These are phyloP conservation scores for Micromonas pusilla DNA, from an alignment of 139 green algal genomes.

Conservation along the genomic window DNA sequence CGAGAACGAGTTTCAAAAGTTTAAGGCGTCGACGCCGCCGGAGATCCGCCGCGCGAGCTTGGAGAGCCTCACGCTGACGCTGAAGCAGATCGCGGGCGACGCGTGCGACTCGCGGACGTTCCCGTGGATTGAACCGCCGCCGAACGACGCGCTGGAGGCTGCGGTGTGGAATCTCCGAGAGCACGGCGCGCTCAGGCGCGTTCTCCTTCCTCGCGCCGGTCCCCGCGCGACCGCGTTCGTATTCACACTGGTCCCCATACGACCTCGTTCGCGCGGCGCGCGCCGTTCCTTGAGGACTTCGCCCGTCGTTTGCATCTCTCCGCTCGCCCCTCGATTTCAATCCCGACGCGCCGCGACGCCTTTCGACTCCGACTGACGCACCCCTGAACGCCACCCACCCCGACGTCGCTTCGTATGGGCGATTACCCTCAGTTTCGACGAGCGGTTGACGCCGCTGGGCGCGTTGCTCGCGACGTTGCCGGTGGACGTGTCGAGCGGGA, in stretches of 20 bases:
- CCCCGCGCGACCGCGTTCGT: too few species aligned
- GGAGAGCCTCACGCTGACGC: constrained; percentile 37
- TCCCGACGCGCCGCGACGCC: too few species aligned
- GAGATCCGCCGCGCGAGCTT: constrained; percentile 81
- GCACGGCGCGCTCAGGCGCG: constrained; percentile 10
- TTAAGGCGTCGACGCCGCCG: constrained; percentile 44
- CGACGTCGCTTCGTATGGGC: too few species aligned
- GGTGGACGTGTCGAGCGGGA: constrained; percentile 54
- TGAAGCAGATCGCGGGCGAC: constrained; percentile 30
- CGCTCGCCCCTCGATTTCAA: too few species aligned
- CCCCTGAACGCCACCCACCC: too few species aligned
- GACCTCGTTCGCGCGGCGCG: too few species aligned
- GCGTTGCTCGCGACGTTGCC: constrained; percentile 71
- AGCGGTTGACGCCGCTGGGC: constrained; percentile 67
- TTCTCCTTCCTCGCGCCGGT: too few species aligned
- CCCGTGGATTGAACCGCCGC: constrained; percentile 2
- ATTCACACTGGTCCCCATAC: too few species aligned
- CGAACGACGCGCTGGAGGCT: background rate
- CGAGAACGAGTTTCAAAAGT: constrained; percentile 11
- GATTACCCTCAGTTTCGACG: too few species aligned
- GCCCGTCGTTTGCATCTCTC: too few species aligned
- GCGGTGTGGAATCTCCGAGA: background rate
- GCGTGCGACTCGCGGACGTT: background rate
- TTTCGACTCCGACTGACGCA: too few species aligned
- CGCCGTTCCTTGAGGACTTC: too few species aligned